These are phyloP conservation scores for Solanum chacoense DNA, from an alignment of 305 asterid genomes.

Conservation along the genomic window DNA sequence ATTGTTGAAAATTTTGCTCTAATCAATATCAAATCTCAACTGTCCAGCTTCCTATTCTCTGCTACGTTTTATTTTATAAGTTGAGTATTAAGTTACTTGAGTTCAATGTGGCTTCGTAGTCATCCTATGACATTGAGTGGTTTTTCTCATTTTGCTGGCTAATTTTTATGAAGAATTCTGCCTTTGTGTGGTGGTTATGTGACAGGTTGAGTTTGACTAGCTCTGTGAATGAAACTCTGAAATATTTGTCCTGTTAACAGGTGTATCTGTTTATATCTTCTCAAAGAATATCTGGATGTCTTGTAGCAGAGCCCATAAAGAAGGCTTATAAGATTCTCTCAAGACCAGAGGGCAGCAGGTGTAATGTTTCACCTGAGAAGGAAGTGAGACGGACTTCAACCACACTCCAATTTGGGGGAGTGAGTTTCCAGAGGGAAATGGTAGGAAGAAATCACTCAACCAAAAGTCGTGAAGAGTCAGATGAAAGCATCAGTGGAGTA, in stretches of 20 bases:
- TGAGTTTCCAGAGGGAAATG: slow-evolving; percentile 46
- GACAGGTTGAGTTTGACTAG: neutral
- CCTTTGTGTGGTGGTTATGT: neutral
- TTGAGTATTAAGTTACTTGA: neutral
- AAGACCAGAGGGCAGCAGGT: slow-evolving; percentile 10
- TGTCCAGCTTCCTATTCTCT: neutral
- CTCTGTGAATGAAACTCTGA: neutral
- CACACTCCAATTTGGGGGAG: slow-evolving; percentile 53
- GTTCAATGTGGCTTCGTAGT: neutral
- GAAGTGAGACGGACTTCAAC: slow-evolving; percentile 19
- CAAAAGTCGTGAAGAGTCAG: slow-evolving; percentile 10
- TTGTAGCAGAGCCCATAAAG: slow-evolving; percentile 47
- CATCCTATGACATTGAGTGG: neutral
- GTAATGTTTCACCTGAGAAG: slow-evolving; percentile 8
- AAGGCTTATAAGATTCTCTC: slow-evolving; percentile 40
- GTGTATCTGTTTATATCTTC: slow-evolving; percentile 50
- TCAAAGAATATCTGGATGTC: slow-evolving; percentile 49
- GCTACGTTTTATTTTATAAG: neutral
- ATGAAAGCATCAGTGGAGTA: slow-evolving; percentile 26
- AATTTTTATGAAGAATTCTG: neutral
- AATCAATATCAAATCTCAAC: neutral
- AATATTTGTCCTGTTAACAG: slow-evolving; percentile 16
- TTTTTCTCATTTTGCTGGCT: neutral
- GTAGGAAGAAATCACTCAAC: slow-evolving; percentile 26
- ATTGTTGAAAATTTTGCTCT: neutral